These are phyloP conservation scores for Puccinia coronata DNA, from an alignment of 1,284 basidiomycete species.

Conservation along the genomic window DNA sequence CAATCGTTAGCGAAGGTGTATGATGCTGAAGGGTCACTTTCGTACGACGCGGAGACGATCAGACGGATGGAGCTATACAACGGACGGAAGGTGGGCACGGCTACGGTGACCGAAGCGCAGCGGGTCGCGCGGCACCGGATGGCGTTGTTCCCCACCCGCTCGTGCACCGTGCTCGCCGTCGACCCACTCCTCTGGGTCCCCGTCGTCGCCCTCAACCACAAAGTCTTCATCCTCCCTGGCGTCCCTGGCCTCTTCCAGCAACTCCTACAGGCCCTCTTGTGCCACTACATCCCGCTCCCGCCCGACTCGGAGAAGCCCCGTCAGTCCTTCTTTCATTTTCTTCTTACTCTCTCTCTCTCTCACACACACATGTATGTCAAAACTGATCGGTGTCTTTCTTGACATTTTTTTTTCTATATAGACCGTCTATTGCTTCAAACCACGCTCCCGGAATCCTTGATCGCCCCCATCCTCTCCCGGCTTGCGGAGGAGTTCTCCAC, in stretches of 20 bases:
- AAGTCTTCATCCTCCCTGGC: conserved; percentile 61
- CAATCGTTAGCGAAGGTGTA: conserved; percentile 82
- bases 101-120: conserved; percentile 66
- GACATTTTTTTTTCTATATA: not conserved
- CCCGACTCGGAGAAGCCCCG: conserved; percentile 44
- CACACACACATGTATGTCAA: not conserved
- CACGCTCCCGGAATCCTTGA: conserved; percentile 74
- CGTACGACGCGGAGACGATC: conserved; percentile 77
- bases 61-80: conserved; percentile 69
- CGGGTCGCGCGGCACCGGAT: conserved; percentile 72
- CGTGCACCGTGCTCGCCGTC: conserved; percentile 54
- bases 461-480: conserved; percentile 80
- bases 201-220: conserved; percentile 59
- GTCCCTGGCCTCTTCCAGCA: conserved; percentile 53
- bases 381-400: not conserved
- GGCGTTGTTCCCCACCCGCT: conserved; percentile 72
- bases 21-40: conserved; percentile 63
- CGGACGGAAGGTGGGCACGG: not conserved
- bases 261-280: conserved; percentile 53
- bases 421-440: conserved; percentile 61
- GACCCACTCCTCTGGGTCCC: conserved; percentile 59
- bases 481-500: conserved; percentile 68
- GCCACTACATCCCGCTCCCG: conserved; percentile 54
- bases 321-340: conserved; percentile 8
- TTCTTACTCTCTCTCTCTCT: too few species aligned